phyloP scores from a whole-genome alignment of 2,329 filamentous ascomycete genomes.

The Dactylellina sp. region DNA sequence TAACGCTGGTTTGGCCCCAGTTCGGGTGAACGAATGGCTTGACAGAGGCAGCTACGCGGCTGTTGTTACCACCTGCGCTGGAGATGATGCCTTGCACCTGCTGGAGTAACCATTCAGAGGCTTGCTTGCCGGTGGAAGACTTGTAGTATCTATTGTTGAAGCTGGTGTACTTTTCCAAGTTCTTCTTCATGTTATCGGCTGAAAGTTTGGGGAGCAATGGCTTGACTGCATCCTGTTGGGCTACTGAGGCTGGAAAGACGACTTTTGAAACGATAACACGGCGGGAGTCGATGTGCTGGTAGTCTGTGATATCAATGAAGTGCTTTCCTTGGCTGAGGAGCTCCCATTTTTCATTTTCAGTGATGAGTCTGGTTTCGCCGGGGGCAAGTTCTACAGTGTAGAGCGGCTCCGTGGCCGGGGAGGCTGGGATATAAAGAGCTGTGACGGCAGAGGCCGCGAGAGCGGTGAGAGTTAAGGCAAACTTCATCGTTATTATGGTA shows the following conservation, averaged over 20 bases:
- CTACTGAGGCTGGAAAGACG: conserved; percentile 29
- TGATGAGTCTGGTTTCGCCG: conserved; percentile 43
- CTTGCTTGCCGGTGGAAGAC: conserved; percentile 42
- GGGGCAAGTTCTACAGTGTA: conserved; percentile 54
- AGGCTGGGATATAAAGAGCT: conserved; percentile 53
- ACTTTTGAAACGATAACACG: conserved; percentile 23
- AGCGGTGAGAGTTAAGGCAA: conserved; percentile 38
- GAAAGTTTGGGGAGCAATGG: conserved; percentile 42
- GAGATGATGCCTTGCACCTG: conserved; percentile 42
- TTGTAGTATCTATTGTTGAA: conserved; percentile 57
- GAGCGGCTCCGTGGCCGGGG: conserved; percentile 21
- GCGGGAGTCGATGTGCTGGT: conserved; percentile 42
- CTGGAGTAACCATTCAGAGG: conserved; percentile 44
- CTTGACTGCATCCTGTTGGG: conserved; percentile 33
- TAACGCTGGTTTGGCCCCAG: conserved; percentile 90
- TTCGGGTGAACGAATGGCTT: conserved; percentile 77
- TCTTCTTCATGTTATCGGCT: conserved; percentile 20
- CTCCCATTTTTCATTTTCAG: conserved; percentile 50
- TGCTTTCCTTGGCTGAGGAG: conserved; percentile 49
- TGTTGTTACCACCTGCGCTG: conserved; percentile 17
- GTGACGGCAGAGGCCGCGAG: conserved; percentile 47
- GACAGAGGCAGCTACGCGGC: conserved; percentile 25
- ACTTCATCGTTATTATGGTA: conserved; percentile 49
- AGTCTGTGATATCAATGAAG: conserved; percentile 56
- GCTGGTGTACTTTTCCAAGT: conserved; percentile 42